Base-by-base conservation (phyloP, 2,329 filamentous ascomycete genomes). In the Didymella exigua region DNA sequence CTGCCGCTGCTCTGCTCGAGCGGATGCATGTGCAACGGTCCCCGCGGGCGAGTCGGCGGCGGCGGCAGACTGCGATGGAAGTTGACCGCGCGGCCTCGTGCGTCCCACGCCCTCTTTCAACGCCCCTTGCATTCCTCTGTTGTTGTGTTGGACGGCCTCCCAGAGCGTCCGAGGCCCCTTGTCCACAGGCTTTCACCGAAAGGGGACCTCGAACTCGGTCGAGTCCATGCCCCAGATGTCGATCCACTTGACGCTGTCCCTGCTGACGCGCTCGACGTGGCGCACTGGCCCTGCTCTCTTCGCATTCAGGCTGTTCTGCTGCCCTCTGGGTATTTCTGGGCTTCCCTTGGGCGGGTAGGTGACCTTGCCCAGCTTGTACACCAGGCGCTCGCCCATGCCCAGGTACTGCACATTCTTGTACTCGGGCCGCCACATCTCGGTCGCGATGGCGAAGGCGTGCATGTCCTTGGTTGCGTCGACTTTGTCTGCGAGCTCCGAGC, bases 171-270 rank as follows among this genome's bases (percentile, higher is more conserved):
- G 26, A 13, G 4, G 16, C 46, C 27, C 26, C 21, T 33, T 18
- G 30, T 48, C 33, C 26, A 0, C 24, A 11, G 7, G 5, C 5
- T n/a, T 7, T 69, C 56, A 71, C 33, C 65, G 59, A 45, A 67
- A 73, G 8, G 49, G 52, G 1, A 68, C 58, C 31, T 73, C 69
- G 46, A 75, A 73, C 40, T 73, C 69, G 4, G 46, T 60, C 9
- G 62, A 64, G 58, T 81, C 79, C 70, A 79, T 58, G 1, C 73
- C 71, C 77, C 77, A 81, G 38, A 81, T 78, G 49, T 79, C 77
- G 23, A 78, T 66, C 54, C 77, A 62, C 41, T 71, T 67, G 1
- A 79, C 76, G 34, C 71, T 75, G 5, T 74, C 73, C 51, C 60
- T 54, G n/a, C 59, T 62, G 1, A 75, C 66, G 38, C 64, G 34